A percentile compares a stretch with the other conserved stretches of the same genome.
Evolutionary conservation across 768 basidiomycete species (phyloP).

Genomic region (Steccherinum ochraceum): DNA sequence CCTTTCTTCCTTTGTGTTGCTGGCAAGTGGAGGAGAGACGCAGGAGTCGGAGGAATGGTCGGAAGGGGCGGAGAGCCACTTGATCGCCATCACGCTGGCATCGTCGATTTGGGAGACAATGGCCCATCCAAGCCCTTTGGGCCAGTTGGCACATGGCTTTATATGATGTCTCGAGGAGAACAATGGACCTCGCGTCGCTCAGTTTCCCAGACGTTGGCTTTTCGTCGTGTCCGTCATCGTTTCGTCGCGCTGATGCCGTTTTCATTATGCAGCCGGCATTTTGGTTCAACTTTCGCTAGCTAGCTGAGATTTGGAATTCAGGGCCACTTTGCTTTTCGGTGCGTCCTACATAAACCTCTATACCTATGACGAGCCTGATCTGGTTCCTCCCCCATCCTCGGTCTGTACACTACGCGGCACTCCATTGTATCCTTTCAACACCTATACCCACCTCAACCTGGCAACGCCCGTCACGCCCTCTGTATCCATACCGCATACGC

Average conservation of each 20-base stretch:
- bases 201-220: not conserved
- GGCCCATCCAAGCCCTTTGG: not conserved
- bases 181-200: not conserved
- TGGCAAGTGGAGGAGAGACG: not conserved
- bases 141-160: not conserved
- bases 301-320: not conserved
- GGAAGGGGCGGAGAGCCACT: too few species aligned
- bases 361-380: not conserved
- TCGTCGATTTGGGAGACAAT: not conserved
- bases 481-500: not conserved
- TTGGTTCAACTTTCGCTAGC: not conserved
- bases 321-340: not conserved
- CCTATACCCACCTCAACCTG: not conserved
- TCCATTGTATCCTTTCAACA: not conserved
- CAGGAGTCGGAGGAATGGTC: not conserved
- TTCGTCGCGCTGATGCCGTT: not conserved
- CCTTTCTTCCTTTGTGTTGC: slow-evolving; percentile 1
- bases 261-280: not conserved
- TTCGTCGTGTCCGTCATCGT: not conserved
- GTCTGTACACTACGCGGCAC: not conserved
- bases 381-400: not conserved
- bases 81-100: not conserved
- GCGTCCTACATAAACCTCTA: not conserved
- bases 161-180: not conserved
- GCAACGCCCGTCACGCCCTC: not conserved